Conservation (phyloP, 805 yeast genomes). For the Phaffomyces opuntiae region DNA sequence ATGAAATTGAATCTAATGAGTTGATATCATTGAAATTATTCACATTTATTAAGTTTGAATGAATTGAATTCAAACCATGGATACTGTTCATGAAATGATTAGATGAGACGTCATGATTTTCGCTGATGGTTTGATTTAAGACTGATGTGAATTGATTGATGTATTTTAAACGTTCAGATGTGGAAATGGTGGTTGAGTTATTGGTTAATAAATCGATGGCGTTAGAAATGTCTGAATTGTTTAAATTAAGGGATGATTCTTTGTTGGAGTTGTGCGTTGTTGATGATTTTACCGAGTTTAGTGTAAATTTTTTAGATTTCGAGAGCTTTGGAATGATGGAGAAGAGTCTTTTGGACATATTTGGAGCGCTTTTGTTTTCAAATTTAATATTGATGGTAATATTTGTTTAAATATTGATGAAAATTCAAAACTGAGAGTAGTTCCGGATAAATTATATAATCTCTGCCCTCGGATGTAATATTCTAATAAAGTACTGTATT, state of each 20-base stretch:
- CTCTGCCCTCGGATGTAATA: no score
- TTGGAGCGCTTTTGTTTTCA: no score
- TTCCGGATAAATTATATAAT: no score
- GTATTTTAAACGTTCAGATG: conserved; percentile 2
- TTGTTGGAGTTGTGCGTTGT: no score
- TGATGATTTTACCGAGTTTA: no score
- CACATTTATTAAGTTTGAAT: no score
- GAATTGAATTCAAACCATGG: conserved; percentile 3
- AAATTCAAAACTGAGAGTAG: no score
- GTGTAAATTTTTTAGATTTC: not conserved
- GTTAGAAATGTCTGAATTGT: conserved; percentile 1
- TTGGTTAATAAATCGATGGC: conserved; percentile 7
- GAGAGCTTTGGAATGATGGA: not conserved
- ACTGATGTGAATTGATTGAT: conserved; percentile 7
- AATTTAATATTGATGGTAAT: no score
- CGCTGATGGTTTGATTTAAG: not conserved
- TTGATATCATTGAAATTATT: not conserved
- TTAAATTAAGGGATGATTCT: no score
- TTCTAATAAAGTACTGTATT: no score
- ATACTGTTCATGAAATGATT: conserved; percentile 6
- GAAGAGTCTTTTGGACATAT: not conserved
- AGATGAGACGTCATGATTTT: not conserved
- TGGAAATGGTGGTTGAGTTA: not conserved
- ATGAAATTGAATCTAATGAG: not conserved
- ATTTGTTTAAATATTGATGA: no score